Conservation (phyloP, 176 grass and related monocot genomes). For the Calamus simplicifolius region DNA sequence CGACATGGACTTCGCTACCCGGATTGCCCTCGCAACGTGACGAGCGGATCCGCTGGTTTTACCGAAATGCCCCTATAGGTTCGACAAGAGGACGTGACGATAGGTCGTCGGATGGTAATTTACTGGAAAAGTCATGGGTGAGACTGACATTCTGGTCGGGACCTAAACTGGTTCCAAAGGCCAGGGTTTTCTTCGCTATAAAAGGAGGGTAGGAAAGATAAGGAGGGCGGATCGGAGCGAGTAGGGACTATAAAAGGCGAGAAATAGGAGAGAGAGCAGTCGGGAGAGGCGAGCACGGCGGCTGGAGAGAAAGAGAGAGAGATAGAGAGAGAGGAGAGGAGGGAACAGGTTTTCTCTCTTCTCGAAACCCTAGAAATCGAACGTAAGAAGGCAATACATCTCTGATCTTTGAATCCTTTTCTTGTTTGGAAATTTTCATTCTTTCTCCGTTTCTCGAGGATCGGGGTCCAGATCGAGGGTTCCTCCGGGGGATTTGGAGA, state of each 20-base stretch:
- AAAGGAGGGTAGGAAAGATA: not conserved
- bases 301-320: constrained; percentile 2
- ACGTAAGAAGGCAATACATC: not conserved
- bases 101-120: not conserved
- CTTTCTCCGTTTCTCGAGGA: not conserved
- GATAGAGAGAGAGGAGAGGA: not conserved
- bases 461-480: constrained; percentile 9
- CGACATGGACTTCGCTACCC: not conserved
- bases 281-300: not conserved
- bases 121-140: not conserved
- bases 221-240: too few relatives aligned
- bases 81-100: too few relatives aligned
- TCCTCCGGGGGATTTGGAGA: not conserved
- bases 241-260: too few relatives aligned
- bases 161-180: not conserved
- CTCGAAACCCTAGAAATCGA: constrained; percentile 17
- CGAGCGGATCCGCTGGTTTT: not conserved
- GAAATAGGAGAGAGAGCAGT: not conserved
- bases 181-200: constrained; percentile 18
- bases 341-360: not conserved
- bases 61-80: constrained; percentile 10
- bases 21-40: too few relatives aligned
- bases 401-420: not conserved
- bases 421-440: not conserved
- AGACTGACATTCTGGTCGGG: not conserved